Percentiles rank a stretch among this genome's conserved stretches.
phyloP scores from a whole-genome alignment of 257 asterid species.

The Solanum ahanhuiri region DNA sequence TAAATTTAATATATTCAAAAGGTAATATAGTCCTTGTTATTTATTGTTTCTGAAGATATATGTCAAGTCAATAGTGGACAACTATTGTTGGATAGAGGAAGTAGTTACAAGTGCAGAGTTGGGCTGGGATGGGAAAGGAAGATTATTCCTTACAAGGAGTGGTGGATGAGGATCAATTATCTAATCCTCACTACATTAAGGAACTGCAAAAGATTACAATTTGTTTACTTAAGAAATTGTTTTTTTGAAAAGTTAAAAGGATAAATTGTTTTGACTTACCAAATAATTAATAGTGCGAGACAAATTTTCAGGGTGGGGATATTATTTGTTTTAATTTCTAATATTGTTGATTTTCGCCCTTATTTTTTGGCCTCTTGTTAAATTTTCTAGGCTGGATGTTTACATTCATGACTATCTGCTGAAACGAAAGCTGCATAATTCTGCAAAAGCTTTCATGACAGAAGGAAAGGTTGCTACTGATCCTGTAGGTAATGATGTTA shows the following conservation, averaged over 20 bases:
- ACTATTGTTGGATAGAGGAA: too few species aligned
- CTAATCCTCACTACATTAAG: not conserved
- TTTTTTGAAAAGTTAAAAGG: not conserved
- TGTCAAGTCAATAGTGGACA: too few species aligned
- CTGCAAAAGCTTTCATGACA: slow-evolving; percentile 96
- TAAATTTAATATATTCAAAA: too few species aligned
- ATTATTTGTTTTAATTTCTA: not conserved
- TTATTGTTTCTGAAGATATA: too few species aligned
- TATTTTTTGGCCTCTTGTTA: not conserved
- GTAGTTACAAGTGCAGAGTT: not conserved
- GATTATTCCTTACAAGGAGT: not conserved
- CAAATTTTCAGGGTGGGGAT: not conserved
- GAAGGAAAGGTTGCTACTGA: slow-evolving; percentile 99
- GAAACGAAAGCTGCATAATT: slow-evolving; percentile 77
- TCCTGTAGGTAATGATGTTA: slow-evolving; percentile 70
- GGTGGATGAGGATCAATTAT: not conserved
- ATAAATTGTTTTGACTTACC: not conserved
- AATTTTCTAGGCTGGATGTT: slow-evolving; percentile 82
- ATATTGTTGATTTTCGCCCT: not conserved
- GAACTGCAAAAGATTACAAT: not conserved
- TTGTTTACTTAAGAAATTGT: not conserved
- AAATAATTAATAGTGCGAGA: too few species aligned
- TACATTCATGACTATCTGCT: slow-evolving; percentile 91
- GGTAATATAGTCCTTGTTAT: too few species aligned
- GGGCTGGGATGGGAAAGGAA: not conserved